A percentile compares a stretch with the other conserved stretches of the same genome.
Conservation (phyloP, 2,329 filamentous ascomycete genomes). For the Fusarium sp. region DNA sequence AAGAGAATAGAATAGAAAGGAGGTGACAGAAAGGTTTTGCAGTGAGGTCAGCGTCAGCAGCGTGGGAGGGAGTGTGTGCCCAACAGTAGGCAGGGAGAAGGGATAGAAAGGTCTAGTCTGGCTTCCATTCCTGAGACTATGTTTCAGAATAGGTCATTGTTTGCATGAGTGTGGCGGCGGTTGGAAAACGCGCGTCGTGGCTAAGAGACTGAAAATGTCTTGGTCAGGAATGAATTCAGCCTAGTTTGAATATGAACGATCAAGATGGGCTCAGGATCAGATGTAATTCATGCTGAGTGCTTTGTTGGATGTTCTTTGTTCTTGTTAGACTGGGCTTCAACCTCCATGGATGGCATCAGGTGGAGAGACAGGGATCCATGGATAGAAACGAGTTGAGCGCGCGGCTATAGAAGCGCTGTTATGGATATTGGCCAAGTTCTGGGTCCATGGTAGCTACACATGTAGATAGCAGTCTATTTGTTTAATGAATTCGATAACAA, state of each 20-base stretch:
- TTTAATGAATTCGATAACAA: neutral
- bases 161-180: slow-evolving; percentile 26
- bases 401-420: slow-evolving; percentile 26
- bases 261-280: neutral
- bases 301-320: slow-evolving; percentile 24
- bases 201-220: slow-evolving; percentile 20
- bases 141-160: slow-evolving; percentile 35
- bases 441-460: neutral
- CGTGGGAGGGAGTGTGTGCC: neutral
- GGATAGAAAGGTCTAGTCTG: slow-evolving; percentile 23
- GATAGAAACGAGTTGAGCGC: slow-evolving; percentile 9
- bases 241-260: slow-evolving; percentile 3
- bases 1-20: slow-evolving; percentile 18
- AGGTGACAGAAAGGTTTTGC: slow-evolving; percentile 19
- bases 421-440: neutral
- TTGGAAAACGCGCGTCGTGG: slow-evolving; percentile 34
- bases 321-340: neutral
- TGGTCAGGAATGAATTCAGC: slow-evolving; percentile 28
- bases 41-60: neutral
- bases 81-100: slow-evolving; percentile 11
- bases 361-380: neutral
- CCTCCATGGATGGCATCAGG: neutral
- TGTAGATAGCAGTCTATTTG: neutral
- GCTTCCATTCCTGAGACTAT: slow-evolving; percentile 20
- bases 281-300: neutral